A percentile compares a stretch with the other conserved stretches of the same genome.
Evolutionary conservation across 441 rosid genomes (phyloP).

Genomic region (Corymbia citriodora): DNA sequence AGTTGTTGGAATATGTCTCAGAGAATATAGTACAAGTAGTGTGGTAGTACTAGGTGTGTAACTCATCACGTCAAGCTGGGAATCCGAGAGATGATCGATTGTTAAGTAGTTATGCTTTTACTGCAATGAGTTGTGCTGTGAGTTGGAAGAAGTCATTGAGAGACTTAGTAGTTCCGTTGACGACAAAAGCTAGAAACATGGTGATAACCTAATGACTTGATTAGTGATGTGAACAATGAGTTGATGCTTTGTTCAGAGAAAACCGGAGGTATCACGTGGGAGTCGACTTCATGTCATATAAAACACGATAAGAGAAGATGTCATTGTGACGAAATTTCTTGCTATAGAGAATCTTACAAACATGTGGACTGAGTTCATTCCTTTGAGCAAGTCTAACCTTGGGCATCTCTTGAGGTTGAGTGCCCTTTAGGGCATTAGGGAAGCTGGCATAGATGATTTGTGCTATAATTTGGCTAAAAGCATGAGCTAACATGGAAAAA

Average conservation of each 20-base stretch:
- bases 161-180: background rate
- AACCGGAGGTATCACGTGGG: background rate
- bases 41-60: background rate
- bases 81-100: background rate
- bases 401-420: background rate
- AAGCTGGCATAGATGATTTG: background rate
- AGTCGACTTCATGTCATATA: background rate
- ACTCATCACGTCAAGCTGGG: background rate
- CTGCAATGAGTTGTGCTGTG: background rate
- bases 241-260: background rate
- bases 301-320: background rate
- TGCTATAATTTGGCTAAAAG: background rate
- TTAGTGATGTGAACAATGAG: background rate
- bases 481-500: background rate
- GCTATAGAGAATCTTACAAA: background rate
- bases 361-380: background rate
- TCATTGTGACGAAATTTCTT: background rate
- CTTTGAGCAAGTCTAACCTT: background rate
- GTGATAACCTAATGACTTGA: background rate
- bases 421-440: accelerated
- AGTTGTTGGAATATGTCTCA: background rate
- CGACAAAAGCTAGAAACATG: background rate
- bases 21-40: background rate
- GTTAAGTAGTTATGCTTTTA: background rate
- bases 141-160: background rate